Base-by-base conservation (phyloP, 2,329 filamentous ascomycete species). In the Cladophialophora chaetospira region DNA sequence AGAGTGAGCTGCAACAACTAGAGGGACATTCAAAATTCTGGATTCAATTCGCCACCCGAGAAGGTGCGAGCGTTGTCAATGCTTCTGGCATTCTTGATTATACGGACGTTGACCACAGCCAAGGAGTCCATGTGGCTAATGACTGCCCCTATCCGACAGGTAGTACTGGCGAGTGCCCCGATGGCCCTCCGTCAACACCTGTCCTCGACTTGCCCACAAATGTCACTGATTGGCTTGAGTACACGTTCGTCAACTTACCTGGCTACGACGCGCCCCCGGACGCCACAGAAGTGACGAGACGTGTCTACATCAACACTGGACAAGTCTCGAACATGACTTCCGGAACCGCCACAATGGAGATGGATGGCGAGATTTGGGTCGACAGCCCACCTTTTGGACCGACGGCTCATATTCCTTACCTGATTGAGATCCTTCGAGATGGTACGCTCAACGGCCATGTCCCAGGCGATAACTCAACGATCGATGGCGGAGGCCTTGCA, bases 1-100 rank as follows among this genome's bases (percentile, higher is more conserved):
- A 63, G 35, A 62, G 53, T 2, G 67, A 71, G 56, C 46, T 70
- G 29, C 44, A 53, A 15, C 29, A 15, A 15, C 19, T 55, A 15
- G 48, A 65, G 28, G 62, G 71, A 25, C 81, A 76, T 69, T 68
- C 77, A 2, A 77, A 81, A 53, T 80, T 80, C 56, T 73, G 75
- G 17, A 72, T 83, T 23, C 70, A 71, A 28, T 56, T 71, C 3
- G 66, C 67, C 26, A 67, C 64, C 2, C 63, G 68, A 6, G 65
- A 66, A 36, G 63, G 65, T 3, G 61, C 63, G 0, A 36, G 47
- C 23, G 57, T 57, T 4, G 38, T 64, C 43, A 67, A 63, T 0
- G 65, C 61, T 15, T 71, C 66, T 46, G 70, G 69, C 10, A 57
- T 70, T 15, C 58, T 72, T 23, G 55, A 55, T 28, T 69, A 69